phyloP scores from a whole-genome alignment of 495 filamentous ascomycete genomes.

The Cetradonia linearis region DNA sequence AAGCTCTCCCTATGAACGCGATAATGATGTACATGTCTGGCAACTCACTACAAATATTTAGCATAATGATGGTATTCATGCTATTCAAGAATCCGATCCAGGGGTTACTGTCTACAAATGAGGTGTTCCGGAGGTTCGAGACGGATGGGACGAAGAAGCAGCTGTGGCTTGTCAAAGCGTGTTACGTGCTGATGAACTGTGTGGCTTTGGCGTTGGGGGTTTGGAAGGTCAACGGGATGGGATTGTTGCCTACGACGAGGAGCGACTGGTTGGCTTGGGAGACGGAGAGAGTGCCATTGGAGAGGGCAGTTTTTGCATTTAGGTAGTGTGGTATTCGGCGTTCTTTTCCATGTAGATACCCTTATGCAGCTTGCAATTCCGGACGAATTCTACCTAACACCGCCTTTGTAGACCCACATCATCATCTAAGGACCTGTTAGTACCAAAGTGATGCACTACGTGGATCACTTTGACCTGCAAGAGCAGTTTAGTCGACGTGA shows the following conservation, averaged over 20 bases:
- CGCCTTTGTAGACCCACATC: not conserved
- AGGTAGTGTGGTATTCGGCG: slow-evolving; percentile 21
- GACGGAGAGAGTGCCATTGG: slow-evolving; percentile 62
- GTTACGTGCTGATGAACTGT: slow-evolving; percentile 80
- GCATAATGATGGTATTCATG: slow-evolving; percentile 99
- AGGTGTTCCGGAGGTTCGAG: slow-evolving; percentile 79
- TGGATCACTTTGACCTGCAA: not conserved
- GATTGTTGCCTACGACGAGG: slow-evolving; percentile 83
- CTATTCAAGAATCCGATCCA: slow-evolving; percentile 92
- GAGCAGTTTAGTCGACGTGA: not conserved
- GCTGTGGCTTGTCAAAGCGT: slow-evolving; percentile 68
- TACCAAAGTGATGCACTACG: not conserved
- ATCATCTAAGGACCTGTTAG: not conserved
- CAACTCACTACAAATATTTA: slow-evolving; percentile 96
- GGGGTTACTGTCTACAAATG: slow-evolving; percentile 67
- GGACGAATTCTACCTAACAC: not conserved
- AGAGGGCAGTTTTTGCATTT: slow-evolving; percentile 54
- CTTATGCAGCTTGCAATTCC: not conserved
- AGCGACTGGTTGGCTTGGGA: slow-evolving; percentile 97
- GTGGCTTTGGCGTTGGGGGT: slow-evolving; percentile 73
- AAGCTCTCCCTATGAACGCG: slow-evolving; percentile 92
- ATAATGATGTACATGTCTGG: slow-evolving; percentile 99
- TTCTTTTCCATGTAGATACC: not conserved
- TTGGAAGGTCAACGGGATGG: slow-evolving; percentile 98
- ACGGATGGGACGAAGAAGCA: slow-evolving; percentile 63